A percentile compares a stretch with the other conserved stretches of the same genome.
phyloP scores from a whole-genome alignment of 1,284 basidiomycete species.

The Boletus semigastroideus region DNA sequence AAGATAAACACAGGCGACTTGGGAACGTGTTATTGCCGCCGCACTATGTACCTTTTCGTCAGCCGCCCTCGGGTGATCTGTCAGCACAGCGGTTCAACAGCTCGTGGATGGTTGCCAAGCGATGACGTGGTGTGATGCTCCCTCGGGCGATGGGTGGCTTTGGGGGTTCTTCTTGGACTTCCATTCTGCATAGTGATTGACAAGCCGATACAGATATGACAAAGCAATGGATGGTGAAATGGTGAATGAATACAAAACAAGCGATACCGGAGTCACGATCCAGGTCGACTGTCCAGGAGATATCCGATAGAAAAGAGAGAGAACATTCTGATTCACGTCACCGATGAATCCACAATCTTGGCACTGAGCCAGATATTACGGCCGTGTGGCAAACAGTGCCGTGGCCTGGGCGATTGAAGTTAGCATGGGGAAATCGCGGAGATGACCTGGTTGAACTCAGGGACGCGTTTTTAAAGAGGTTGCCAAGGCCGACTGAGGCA shows the following conservation, averaged over 20 bases:
- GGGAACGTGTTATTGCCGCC: constrained; percentile 1
- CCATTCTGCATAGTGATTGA: constrained; percentile 9
- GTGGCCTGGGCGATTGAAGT: neutral
- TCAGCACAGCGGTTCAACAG: neutral
- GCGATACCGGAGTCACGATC: neutral
- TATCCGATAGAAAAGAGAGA: neutral
- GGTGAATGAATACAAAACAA: neutral
- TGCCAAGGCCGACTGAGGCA: neutral
- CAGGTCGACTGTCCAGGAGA: neutral
- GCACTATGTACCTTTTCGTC: neutral
- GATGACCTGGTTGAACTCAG: neutral
- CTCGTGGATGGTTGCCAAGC: neutral
- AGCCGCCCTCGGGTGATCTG: neutral
- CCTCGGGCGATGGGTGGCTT: constrained; percentile 13
- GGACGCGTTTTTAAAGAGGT: neutral
- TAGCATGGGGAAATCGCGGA: constrained; percentile 11
- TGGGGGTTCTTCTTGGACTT: constrained; percentile 1
- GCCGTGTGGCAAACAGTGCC: too few relatives aligned
- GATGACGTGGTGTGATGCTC: neutral
- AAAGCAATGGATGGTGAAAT: neutral
- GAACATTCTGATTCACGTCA: neutral
- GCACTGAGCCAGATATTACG: too few relatives aligned
- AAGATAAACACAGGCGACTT: neutral
- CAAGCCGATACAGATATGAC: neutral
- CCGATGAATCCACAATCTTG: neutral